Evolutionary conservation across 306 rosid species (phyloP).

Genomic region (Purshia tridentata): DNA sequence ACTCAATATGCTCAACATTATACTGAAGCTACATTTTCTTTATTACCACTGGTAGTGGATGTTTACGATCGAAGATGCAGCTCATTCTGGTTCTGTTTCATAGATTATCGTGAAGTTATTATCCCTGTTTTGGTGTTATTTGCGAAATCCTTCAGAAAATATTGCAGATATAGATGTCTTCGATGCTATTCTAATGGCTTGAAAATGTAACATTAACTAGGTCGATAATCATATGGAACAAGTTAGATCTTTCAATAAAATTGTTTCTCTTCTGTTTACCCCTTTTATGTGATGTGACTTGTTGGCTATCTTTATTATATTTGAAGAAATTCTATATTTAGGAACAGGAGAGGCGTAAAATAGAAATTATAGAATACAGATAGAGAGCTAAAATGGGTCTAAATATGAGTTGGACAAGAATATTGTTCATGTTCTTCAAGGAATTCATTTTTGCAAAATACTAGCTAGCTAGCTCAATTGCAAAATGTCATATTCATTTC

Average conservation of each 20-base stretch:
- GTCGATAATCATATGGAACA: neutral
- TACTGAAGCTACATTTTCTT: neutral
- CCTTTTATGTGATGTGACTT: neutral
- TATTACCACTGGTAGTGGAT: neutral
- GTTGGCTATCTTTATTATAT: neutral
- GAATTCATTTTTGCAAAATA: too few relatives aligned
- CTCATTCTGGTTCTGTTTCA: neutral
- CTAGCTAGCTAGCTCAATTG: too few relatives aligned
- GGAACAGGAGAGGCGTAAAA: neutral
- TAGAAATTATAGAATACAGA: neutral
- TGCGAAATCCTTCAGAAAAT: neutral
- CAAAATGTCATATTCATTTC: too few relatives aligned
- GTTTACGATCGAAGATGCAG: constrained; percentile 2
- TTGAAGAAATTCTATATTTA: neutral
- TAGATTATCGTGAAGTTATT: neutral
- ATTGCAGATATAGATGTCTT: neutral
- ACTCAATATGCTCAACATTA: neutral
- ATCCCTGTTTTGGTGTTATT: neutral
- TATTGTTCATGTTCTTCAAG: too few relatives aligned
- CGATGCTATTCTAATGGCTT: neutral
- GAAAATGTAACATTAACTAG: neutral
- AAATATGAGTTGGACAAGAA: neutral
- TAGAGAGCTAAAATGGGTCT: neutral
- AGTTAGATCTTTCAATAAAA: neutral
- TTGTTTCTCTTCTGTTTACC: neutral